These are phyloP conservation scores for Candida takata DNA, from an alignment of 805 yeast species.

Conservation along the genomic window DNA sequence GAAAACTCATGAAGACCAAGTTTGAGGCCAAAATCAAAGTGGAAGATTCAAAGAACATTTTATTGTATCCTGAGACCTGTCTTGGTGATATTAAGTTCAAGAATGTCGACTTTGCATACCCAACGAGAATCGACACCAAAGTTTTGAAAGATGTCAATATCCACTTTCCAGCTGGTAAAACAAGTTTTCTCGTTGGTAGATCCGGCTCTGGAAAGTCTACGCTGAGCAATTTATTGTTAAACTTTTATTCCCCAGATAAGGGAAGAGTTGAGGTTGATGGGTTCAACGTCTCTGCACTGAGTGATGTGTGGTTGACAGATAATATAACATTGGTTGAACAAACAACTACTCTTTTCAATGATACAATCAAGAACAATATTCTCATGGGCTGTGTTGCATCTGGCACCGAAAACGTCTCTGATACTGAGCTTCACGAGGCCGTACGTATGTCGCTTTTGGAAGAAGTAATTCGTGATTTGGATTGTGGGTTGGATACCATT, in stretches of 20 bases:
- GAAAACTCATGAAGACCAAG: constrained; percentile 7
- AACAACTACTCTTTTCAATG: constrained; percentile 56
- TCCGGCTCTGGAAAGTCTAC: constrained; percentile 97
- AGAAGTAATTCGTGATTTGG: constrained; percentile 40
- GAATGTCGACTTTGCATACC: constrained; percentile 58
- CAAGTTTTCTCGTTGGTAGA: constrained; percentile 69
- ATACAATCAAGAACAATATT: constrained; percentile 57
- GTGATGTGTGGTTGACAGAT: constrained; percentile 45
- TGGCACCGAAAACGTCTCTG: constrained; percentile 19
- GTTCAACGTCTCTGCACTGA: constrained; percentile 34
- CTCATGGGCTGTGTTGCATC: constrained; percentile 36
- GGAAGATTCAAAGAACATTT: constrained; percentile 12
- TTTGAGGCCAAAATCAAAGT: constrained; percentile 6
- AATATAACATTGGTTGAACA: constrained; percentile 75
- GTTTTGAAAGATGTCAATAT: constrained; percentile 45
- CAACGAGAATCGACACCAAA: constrained; percentile 40
- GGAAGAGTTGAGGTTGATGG: constrained; percentile 63
- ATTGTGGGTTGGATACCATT: constrained; percentile 48
- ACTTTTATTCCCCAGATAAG: constrained; percentile 41
- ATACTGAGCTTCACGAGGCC: constrained; percentile 34
- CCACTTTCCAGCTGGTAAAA: constrained; percentile 35
- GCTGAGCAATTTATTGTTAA: constrained; percentile 52
- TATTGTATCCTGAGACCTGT: constrained; percentile 23
- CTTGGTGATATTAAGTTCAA: constrained; percentile 48
- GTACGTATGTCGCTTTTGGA: constrained; percentile 45